Evolutionary conservation across 139 green algal species (phyloP).

Genomic region (Haematococcus lacustris): DNA sequence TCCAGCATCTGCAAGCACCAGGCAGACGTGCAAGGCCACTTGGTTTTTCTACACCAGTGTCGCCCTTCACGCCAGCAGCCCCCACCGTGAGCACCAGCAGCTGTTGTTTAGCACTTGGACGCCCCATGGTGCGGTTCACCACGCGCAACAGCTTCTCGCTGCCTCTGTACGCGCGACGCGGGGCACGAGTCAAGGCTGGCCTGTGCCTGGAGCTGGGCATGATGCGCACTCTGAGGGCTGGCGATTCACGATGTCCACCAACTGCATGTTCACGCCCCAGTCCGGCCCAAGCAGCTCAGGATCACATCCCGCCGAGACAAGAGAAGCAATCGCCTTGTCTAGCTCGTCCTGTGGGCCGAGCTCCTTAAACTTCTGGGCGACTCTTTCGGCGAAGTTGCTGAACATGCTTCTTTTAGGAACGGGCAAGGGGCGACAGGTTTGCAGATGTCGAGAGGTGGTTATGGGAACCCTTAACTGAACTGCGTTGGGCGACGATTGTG

Average conservation of each 20-base stretch:
- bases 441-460: too few species aligned
- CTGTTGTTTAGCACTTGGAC: constrained; percentile 35
- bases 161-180: background rate
- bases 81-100: constrained; percentile 41
- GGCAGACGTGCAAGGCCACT: background rate
- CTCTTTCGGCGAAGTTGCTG: too few species aligned
- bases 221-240: constrained; percentile 10
- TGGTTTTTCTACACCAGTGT: background rate
- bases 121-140: constrained; percentile 14
- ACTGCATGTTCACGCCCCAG: constrained; percentile 39
- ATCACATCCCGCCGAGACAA: constrained; percentile 32
- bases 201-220: background rate
- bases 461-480: too few species aligned
- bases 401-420: too few species aligned
- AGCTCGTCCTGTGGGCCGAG: constrained; percentile 14
- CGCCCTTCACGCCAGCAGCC: background rate
- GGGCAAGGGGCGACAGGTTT: too few species aligned
- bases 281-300: constrained; percentile 37
- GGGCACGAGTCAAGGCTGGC: background rate
- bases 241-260: constrained; percentile 50
- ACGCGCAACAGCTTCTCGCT: constrained; percentile 24
- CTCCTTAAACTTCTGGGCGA: background rate
- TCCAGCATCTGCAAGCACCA: constrained; percentile 44
- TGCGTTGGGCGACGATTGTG: too few species aligned
- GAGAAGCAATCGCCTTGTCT: constrained; percentile 16